Evolutionary conservation across 2,329 filamentous ascomycete genomes (phyloP).

Genomic region (Zymoseptoria tritici): DNA sequence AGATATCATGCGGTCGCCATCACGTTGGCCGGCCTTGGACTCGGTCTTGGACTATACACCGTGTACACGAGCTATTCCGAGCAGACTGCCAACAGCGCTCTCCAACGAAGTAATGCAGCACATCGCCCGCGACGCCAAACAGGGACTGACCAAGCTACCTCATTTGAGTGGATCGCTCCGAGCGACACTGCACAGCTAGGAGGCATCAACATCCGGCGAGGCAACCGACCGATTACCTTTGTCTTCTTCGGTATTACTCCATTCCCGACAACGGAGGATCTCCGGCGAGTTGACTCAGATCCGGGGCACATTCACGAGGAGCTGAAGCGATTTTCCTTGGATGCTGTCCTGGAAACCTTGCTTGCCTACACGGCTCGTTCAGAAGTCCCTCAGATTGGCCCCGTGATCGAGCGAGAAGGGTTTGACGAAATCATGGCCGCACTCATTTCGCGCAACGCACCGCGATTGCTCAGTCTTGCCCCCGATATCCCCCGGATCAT

Average conservation of each 20-base stretch:
- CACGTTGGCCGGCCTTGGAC: conserved; percentile 49
- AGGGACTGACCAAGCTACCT: neutral
- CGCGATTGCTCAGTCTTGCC: neutral
- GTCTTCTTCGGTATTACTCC: conserved; percentile 5
- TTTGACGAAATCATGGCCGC: neutral
- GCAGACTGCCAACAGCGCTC: conserved; percentile 5
- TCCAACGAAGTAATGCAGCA: conserved; percentile 19
- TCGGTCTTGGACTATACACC: conserved; percentile 52
- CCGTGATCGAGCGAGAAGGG: neutral
- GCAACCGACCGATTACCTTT: conserved; percentile 2
- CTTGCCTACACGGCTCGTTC: neutral
- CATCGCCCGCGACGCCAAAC: conserved; percentile 12
- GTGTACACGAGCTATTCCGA: conserved; percentile 37
- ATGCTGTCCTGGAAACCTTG: neutral
- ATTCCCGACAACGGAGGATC: conserved; percentile 1
- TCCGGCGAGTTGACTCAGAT: neutral
- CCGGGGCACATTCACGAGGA: neutral
- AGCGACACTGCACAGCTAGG: conserved; percentile 12
- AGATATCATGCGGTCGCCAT: conserved; percentile 47
- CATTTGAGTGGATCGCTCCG: conserved; percentile 4
- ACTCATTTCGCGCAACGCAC: neutral
- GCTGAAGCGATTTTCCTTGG: neutral
- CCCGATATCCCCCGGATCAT: neutral
- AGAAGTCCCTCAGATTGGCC: neutral
- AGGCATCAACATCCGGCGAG: conserved; percentile 6